Evolutionary conservation across 176 grass and related monocot species (phyloP).

Genomic region (Thalia dealbata): DNA sequence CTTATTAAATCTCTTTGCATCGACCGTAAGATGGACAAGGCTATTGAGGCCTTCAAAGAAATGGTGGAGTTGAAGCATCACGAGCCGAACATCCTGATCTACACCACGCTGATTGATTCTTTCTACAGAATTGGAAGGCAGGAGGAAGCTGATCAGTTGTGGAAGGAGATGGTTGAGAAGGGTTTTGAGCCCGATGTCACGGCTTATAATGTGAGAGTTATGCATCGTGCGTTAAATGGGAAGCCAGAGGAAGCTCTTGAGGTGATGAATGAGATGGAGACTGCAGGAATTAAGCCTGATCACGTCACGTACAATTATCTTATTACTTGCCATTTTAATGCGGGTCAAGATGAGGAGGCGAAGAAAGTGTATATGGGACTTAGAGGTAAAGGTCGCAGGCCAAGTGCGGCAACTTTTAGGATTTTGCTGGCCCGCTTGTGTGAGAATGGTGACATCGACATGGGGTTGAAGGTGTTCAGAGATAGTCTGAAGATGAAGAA

Average conservation of each 20-base stretch:
- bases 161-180: constrained; percentile 58
- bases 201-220: constrained; percentile 54
- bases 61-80: constrained; percentile 44
- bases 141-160: constrained; percentile 40
- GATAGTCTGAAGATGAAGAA: constrained; percentile 12
- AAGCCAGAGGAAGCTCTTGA: constrained; percentile 33
- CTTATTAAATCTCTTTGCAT: constrained; percentile 52
- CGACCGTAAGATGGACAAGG: constrained; percentile 26
- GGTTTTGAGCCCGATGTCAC: constrained; percentile 36
- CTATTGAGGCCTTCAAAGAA: constrained; percentile 32
- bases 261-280: constrained; percentile 50
- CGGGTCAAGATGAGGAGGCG: constrained; percentile 36
- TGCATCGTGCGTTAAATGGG: constrained; percentile 12
- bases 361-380: constrained; percentile 39
- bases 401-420: constrained; percentile 38
- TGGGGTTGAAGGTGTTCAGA: neutral
- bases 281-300: constrained; percentile 35
- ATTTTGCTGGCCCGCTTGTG: constrained; percentile 33
- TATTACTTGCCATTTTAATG: constrained; percentile 43
- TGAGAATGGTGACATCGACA: constrained; percentile 10
- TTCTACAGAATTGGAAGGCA: constrained; percentile 42
- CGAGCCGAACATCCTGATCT: constrained; percentile 37
- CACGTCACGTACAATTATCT: constrained; percentile 65
- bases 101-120: constrained; percentile 50
- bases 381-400: constrained; percentile 30